Percentiles rank a stretch among this genome's conserved stretches.
Evolutionary conservation across 345 rosid species (phyloP).

Genomic region (Pugionium cornutum): DNA sequence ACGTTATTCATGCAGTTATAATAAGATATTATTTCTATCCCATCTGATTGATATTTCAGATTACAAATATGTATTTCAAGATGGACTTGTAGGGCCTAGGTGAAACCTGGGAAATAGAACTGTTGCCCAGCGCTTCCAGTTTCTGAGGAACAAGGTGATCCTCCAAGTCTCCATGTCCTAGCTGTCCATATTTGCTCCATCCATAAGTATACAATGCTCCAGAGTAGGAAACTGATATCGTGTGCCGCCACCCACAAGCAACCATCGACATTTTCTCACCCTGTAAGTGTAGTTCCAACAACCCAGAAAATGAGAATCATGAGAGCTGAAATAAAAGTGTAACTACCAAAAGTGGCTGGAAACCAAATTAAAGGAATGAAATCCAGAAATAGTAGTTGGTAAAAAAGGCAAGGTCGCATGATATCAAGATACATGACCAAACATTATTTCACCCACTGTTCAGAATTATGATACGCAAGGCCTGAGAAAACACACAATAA

Average conservation of each 20-base stretch:
- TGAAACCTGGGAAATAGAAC: conserved; percentile 66
- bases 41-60: conserved; percentile 4
- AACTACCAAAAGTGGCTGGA: too few species aligned
- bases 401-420: conserved; percentile 13
- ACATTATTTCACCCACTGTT: background rate
- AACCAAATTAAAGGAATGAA: too few species aligned
- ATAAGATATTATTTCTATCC: conserved; percentile 1
- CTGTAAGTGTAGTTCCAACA: conserved; percentile 45
- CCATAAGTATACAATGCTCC: conserved; percentile 87
- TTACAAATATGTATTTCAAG: background rate
- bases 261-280: conserved; percentile 83
- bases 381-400: too few species aligned
- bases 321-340: background rate
- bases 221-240: conserved; percentile 78
- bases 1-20: conserved; percentile 1
- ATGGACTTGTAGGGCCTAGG: background rate
- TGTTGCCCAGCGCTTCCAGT: conserved; percentile 61
- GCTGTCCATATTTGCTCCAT: conserved; percentile 98
- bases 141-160: conserved; percentile 88
- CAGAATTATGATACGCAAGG: conserved; percentile 10
- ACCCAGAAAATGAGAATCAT: conserved; percentile 26
- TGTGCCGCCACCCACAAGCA: conserved; percentile 99
- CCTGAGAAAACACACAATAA: background rate
- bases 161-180: conserved; percentile 93
- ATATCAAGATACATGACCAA: background rate